These are phyloP conservation scores for Paramecium sexaurelia DNA, from an alignment of 73 alveolate genomes.

Conservation along the genomic window DNA sequence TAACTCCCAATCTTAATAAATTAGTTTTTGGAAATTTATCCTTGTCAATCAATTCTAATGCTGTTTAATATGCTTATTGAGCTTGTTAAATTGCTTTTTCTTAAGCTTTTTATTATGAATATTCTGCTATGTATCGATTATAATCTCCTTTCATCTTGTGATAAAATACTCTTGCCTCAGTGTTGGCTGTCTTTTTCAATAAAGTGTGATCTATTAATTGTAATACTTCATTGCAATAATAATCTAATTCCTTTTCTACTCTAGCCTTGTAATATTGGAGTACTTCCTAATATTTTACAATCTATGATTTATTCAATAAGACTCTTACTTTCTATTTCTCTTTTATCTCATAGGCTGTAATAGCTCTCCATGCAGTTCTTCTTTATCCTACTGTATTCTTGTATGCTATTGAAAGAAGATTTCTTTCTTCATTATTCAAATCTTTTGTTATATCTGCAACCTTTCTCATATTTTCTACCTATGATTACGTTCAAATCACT, in stretches of 20 bases:
- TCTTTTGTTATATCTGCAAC: conserved; percentile 72
- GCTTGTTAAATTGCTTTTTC: conserved; percentile 64
- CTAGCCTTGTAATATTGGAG: conserved; percentile 70
- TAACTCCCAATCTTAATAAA: conserved; percentile 84
- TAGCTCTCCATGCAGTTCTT: conserved; percentile 84
- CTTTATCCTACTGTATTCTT: conserved; percentile 79
- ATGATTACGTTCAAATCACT: neutral
- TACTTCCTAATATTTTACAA: conserved; percentile 70
- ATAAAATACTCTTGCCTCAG: conserved; percentile 77
- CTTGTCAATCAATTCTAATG: conserved; percentile 56
- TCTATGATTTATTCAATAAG: neutral
- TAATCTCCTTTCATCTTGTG: conserved; percentile 86
- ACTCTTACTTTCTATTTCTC: conserved; percentile 72
- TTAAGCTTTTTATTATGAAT: conserved; percentile 60
- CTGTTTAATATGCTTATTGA: conserved; percentile 71
- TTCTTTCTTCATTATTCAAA: conserved; percentile 69
- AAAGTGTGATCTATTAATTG: conserved; percentile 63
- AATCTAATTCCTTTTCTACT: conserved; percentile 77
- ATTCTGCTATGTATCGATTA: conserved; percentile 78
- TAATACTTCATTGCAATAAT: conserved; percentile 72
- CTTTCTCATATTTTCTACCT: conserved; percentile 52
- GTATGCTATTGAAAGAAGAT: conserved; percentile 76
- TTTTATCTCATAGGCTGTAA: conserved; percentile 80
- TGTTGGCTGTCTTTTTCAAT: conserved; percentile 46
- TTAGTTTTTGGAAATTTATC: conserved; percentile 62